These are phyloP conservation scores for Puccinia triticina DNA, from an alignment of 1,284 basidiomycete genomes.

Conservation along the genomic window DNA sequence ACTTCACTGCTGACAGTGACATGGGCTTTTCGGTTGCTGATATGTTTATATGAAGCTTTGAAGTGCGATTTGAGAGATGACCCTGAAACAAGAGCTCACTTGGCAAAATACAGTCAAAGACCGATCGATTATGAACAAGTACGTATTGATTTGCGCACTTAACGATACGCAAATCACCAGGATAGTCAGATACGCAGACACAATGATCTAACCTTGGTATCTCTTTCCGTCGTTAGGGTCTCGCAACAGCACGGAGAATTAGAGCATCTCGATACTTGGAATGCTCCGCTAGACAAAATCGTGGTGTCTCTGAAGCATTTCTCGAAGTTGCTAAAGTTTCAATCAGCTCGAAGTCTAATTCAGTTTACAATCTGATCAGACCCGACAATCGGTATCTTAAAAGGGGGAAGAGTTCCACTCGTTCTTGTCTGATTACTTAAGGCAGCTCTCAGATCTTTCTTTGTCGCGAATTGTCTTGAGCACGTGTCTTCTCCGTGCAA, in stretches of 20 bases:
- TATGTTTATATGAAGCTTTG: slow-evolving; percentile 66
- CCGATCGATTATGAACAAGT: slow-evolving; percentile 82
- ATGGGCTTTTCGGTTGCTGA: background rate
- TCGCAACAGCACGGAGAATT: slow-evolving; percentile 83
- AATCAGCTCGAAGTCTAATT: slow-evolving; percentile 28
- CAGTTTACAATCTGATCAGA: background rate
- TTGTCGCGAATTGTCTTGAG: background rate
- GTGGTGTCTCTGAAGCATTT: slow-evolving; percentile 89
- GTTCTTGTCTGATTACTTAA: background rate
- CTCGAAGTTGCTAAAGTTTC: slow-evolving; percentile 65
- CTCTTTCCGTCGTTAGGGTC: slow-evolving; percentile 63
- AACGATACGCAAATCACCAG: background rate
- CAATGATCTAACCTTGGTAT: background rate
- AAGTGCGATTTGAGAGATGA: slow-evolving; percentile 94
- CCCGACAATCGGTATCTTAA: background rate
- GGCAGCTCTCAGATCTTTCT: background rate
- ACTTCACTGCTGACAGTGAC: background rate
- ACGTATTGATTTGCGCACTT: background rate
- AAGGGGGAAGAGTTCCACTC: background rate
- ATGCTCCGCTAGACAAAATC: slow-evolving; percentile 92
- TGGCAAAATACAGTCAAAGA: slow-evolving; percentile 70
- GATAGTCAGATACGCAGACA: background rate
- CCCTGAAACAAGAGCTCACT: slow-evolving; percentile 68
- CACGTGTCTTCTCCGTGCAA: background rate
- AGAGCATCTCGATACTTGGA: slow-evolving; percentile 92